Conservation (phyloP, 2,329 filamentous ascomycete species). For the Rhinocladiella similis region DNA sequence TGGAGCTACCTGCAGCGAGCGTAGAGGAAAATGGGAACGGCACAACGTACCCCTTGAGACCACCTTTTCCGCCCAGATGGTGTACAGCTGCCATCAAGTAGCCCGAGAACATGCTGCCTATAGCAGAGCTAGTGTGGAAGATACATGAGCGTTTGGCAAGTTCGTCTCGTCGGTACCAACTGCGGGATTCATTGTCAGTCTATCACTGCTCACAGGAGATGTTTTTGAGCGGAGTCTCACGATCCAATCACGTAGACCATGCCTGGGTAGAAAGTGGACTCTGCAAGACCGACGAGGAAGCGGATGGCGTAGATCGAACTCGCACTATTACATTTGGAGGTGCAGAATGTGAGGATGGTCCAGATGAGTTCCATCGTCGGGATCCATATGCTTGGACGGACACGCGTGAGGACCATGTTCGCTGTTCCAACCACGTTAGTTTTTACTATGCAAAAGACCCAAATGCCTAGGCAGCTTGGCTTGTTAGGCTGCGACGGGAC, state of each 20-base stretch:
- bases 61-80: constrained; percentile 49
- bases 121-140: constrained; percentile 50
- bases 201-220: not conserved
- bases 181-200: too few species aligned
- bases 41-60: constrained; percentile 42
- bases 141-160: constrained; percentile 55
- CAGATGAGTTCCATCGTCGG: constrained; percentile 43
- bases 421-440: constrained; percentile 35
- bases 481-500: not conserved
- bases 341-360: constrained; percentile 59
- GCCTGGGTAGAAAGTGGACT: constrained; percentile 54
- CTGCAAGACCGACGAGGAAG: constrained; percentile 38
- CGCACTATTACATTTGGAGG: constrained; percentile 47
- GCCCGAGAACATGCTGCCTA: constrained; percentile 48
- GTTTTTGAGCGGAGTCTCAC: constrained; percentile 31
- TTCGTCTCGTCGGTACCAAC: constrained; percentile 47
- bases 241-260: constrained; percentile 55
- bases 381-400: constrained; percentile 16
- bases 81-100: constrained; percentile 58
- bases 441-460: too few species aligned
- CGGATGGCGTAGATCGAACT: constrained; percentile 31
- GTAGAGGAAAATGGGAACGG: not conserved
- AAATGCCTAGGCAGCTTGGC: too few species aligned
- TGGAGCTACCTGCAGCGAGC: not conserved
- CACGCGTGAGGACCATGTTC: constrained; percentile 52